These are phyloP conservation scores for Pilasporangium apinafurcum DNA, from an alignment of 352 stramenopile genomes.

Conservation along the genomic window DNA sequence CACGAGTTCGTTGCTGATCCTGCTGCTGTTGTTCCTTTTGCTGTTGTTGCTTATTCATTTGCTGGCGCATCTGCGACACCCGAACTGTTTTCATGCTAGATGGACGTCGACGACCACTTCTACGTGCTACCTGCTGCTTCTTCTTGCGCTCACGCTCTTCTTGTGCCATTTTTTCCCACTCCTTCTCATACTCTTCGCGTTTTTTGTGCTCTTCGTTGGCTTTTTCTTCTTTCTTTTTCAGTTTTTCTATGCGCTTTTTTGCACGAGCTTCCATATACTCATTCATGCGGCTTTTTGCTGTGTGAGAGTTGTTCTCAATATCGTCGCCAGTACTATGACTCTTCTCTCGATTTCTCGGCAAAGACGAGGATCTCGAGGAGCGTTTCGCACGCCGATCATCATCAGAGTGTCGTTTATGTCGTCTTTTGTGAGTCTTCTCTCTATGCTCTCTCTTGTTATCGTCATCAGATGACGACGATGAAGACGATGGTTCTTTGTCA, in stretches of 20 bases:
- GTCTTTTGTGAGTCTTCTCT: slow-evolving; percentile 2
- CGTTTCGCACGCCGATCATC: slow-evolving; percentile 9
- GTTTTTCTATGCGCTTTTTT: slow-evolving; percentile 71
- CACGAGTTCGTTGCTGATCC: slow-evolving; percentile 11
- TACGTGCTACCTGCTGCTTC: slow-evolving; percentile 70
- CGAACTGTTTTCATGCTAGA: slow-evolving; percentile 80
- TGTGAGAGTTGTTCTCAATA: slow-evolving; percentile 1
- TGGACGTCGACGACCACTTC: slow-evolving; percentile 56
- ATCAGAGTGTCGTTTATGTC: slow-evolving; percentile 17
- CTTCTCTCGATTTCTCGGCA: slow-evolving; percentile 32
- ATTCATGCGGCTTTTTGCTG: slow-evolving; percentile 81
- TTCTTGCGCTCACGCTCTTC: slow-evolving; percentile 78
- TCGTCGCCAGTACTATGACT: slow-evolving; percentile 25
- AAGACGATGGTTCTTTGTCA: no score
- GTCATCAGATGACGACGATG: slow-evolving; percentile 17
- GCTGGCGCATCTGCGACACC: slow-evolving; percentile 79
- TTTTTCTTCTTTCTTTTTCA: slow-evolving; percentile 67
- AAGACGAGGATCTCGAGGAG: slow-evolving; percentile 22
- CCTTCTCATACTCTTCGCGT: slow-evolving; percentile 82
- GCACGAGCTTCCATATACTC: slow-evolving; percentile 84
- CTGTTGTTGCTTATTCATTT: slow-evolving; percentile 69
- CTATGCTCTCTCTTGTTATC: slow-evolving; percentile 5
- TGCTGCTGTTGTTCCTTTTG: slow-evolving; percentile 37
- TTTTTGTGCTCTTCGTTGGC: slow-evolving; percentile 70
- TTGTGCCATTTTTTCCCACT: slow-evolving; percentile 86